A percentile compares a stretch with the other conserved stretches of the same genome.
Conservation (phyloP, 2,329 filamentous ascomycete genomes). For the Aspergillus terreus region DNA sequence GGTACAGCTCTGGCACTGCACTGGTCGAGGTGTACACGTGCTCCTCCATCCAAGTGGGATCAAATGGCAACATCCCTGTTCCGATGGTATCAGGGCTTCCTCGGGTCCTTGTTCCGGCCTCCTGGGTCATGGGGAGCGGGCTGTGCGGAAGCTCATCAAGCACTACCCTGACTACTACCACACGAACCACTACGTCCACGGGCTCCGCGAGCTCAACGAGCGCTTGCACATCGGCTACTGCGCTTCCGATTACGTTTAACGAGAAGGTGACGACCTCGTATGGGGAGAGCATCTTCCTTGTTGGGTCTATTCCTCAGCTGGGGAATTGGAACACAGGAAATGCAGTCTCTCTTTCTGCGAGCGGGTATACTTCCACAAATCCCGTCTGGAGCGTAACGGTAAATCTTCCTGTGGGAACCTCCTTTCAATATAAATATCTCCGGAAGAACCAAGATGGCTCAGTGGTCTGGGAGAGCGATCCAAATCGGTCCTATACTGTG, state of each 20-base stretch:
- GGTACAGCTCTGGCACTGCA: conserved; percentile 18
- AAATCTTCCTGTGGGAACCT: conserved; percentile 52
- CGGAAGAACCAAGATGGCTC: conserved; percentile 52
- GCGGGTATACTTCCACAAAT: conserved; percentile 56
- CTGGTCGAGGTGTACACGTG: conserved; percentile 38
- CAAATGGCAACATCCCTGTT: conserved; percentile 42
- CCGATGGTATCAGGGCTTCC: conserved; percentile 44
- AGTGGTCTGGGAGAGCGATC: conserved; percentile 62
- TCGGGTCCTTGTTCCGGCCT: conserved; percentile 5
- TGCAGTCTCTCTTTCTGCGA: conserved; percentile 57
- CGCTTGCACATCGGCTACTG: no score
- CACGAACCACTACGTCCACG: no score
- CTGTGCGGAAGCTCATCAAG: no score
- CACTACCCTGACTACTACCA: no score
- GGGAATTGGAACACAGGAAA: conserved; percentile 59
- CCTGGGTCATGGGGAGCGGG: no score
- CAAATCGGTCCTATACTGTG: conserved; percentile 30
- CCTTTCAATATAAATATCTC: conserved; percentile 67
- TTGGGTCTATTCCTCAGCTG: conserved; percentile 57
- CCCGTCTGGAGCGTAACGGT: conserved; percentile 61
- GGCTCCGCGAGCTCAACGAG: no score
- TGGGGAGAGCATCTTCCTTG: conserved; percentile 64
- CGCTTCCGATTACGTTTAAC: not conserved
- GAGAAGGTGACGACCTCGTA: conserved; percentile 45
- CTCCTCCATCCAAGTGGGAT: conserved; percentile 38